Conservation (phyloP, 164 flowering plant species). For the Chloranthus sessilifolius region DNA sequence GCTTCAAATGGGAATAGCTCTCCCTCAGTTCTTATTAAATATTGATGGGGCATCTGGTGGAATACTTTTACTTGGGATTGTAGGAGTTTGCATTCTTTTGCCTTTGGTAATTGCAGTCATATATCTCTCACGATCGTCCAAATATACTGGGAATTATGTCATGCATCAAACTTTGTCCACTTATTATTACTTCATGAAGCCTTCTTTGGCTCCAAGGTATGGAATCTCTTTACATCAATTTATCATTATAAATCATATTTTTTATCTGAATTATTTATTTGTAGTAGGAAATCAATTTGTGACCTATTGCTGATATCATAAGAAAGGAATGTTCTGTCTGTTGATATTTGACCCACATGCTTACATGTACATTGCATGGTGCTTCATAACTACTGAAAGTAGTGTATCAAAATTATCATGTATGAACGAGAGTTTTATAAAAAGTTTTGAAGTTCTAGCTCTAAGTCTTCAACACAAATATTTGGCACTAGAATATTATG, state of each 20-base stretch:
- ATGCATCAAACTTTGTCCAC: conserved; percentile 86
- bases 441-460: too few species aligned
- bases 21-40: conserved; percentile 84
- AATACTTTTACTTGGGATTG: conserved; percentile 77
- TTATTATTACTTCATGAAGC: conserved; percentile 83
- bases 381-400: too few species aligned
- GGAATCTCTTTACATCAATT: neutral
- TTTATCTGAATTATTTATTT: too few species aligned
- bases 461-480: too few species aligned
- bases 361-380: too few species aligned
- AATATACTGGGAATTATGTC: conserved; percentile 89
- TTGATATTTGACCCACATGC: too few species aligned
- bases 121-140: conserved; percentile 85
- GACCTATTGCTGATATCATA: too few species aligned
- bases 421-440: too few species aligned
- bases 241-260: neutral
- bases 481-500: too few species aligned
- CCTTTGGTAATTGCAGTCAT: conserved; percentile 84
- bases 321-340: too few species aligned
- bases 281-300: conserved; percentile 1
- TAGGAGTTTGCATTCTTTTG: conserved; percentile 87
- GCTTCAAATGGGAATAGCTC: conserved; percentile 97
- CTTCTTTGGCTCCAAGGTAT: conserved; percentile 97
- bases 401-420: too few species aligned
- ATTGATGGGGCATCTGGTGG: conserved; percentile 96